Percentiles rank a stretch among this genome's conserved stretches.
phyloP scores from a whole-genome alignment of 2,329 filamentous ascomycete species.

The Lachnellula arida region DNA sequence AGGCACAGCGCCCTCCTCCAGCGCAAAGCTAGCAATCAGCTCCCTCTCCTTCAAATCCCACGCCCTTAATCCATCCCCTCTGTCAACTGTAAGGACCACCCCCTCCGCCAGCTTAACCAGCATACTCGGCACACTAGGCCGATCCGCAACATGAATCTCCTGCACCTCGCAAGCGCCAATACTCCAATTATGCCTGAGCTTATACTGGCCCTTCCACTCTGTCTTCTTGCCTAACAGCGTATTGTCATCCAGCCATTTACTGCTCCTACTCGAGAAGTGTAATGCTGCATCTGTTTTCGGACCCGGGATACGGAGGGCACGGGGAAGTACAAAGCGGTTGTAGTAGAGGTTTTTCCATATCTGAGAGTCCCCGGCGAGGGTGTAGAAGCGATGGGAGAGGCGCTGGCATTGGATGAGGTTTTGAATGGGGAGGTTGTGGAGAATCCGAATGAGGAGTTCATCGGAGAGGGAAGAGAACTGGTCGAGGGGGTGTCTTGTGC shows the following conservation, averaged over 20 bases:
- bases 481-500: slow-evolving; percentile 41
- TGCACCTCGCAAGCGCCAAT: slow-evolving; percentile 74
- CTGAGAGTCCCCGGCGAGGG: slow-evolving; percentile 73
- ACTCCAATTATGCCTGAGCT: slow-evolving; percentile 86
- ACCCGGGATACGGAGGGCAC: slow-evolving; percentile 70
- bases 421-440: slow-evolving; percentile 68
- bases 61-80: slow-evolving; percentile 63
- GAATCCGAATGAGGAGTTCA: slow-evolving; percentile 79
- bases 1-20: slow-evolving; percentile 40
- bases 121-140: slow-evolving; percentile 45
- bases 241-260: slow-evolving; percentile 43
- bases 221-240: slow-evolving; percentile 36
- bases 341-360: slow-evolving; percentile 92
- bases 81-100: slow-evolving; percentile 72
- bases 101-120: slow-evolving; percentile 75
- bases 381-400: slow-evolving; percentile 71
- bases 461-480: slow-evolving; percentile 72
- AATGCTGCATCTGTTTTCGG: slow-evolving; percentile 41
- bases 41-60: slow-evolving; percentile 67
- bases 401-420: slow-evolving; percentile 59
- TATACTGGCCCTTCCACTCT: slow-evolving; percentile 88
- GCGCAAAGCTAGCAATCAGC: slow-evolving; percentile 48
- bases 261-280: slow-evolving; percentile 40
- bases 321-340: slow-evolving; percentile 76
- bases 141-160: slow-evolving; percentile 54